Evolutionary conservation across 148 eudicot species (phyloP).

Genomic region (Arbutus unedo): DNA sequence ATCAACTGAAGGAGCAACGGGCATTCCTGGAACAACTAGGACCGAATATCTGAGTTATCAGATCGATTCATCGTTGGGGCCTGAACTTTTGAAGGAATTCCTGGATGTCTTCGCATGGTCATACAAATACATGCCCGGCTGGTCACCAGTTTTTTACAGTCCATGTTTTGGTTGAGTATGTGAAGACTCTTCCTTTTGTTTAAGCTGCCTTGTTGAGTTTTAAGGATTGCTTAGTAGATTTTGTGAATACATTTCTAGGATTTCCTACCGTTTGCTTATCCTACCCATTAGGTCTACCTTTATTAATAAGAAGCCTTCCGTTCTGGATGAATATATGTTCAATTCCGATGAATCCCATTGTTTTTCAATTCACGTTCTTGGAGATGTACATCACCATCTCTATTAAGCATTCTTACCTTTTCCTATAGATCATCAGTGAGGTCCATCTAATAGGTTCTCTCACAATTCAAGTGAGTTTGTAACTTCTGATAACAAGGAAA

Average conservation of each 20-base stretch:
- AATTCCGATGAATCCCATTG: not conserved
- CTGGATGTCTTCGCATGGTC: no score
- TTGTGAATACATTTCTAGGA: not conserved
- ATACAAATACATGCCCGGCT: no score
- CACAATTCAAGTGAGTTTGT: not conserved
- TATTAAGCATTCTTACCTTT: not conserved
- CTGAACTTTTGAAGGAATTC: no score
- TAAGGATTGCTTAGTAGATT: conserved; percentile 1
- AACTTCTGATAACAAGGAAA: not conserved
- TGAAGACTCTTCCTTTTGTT: not conserved
- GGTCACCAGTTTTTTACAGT: not conserved
- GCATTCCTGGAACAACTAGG: no score
- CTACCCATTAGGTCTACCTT: not conserved
- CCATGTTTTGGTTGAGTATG: not conserved
- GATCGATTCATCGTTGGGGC: no score
- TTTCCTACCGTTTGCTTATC: not conserved
- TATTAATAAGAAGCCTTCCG: not conserved
- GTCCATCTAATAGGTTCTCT: not conserved
- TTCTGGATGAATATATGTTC: not conserved
- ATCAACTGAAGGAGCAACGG: no score
- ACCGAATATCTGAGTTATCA: no score
- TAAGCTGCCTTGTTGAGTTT: conserved; percentile 1
- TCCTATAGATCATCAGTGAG: not conserved
- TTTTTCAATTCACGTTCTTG: not conserved
- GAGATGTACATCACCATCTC: not conserved